These are phyloP conservation scores for Cymbopogon citratus DNA, from an alignment of 176 grass and related monocot species.

Conservation along the genomic window DNA sequence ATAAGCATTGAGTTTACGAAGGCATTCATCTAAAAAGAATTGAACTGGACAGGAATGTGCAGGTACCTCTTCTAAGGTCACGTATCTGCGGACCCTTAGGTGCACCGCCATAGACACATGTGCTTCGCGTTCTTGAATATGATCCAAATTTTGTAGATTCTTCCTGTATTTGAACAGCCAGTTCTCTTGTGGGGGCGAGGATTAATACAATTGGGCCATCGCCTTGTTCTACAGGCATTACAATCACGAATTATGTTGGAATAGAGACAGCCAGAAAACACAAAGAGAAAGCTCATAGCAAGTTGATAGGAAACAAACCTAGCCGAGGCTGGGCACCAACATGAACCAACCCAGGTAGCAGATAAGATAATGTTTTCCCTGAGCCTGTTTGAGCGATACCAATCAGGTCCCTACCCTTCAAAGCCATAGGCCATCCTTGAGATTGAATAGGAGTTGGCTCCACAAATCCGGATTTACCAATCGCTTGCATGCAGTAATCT, in stretches of 20 bases:
- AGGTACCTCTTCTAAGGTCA: slow-evolving; percentile 87
- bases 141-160: slow-evolving; percentile 89
- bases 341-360: slow-evolving; percentile 82
- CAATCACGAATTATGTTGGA: background rate
- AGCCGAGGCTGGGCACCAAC: slow-evolving; percentile 84
- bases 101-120: slow-evolving; percentile 85
- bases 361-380: slow-evolving; percentile 87
- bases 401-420: slow-evolving; percentile 92
- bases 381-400: slow-evolving; percentile 96
- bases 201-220: slow-evolving; percentile 88
- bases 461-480: slow-evolving; percentile 67
- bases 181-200: slow-evolving; percentile 93
- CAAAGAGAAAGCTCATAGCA: background rate
- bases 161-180: slow-evolving; percentile 94
- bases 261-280: background rate
- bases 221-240: slow-evolving; percentile 52
- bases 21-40: background rate
- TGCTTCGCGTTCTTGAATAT: slow-evolving; percentile 67
- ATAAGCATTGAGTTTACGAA: background rate
- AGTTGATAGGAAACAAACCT: slow-evolving; percentile 49
- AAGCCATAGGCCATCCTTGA: slow-evolving; percentile 97
- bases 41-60: background rate
- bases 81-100: slow-evolving; percentile 95
- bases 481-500: slow-evolving; percentile 79
- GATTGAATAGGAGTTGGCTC: slow-evolving; percentile 94